Evolutionary conservation across 257 asterid genomes (phyloP).

Genomic region (Primulina huaijiensis): DNA sequence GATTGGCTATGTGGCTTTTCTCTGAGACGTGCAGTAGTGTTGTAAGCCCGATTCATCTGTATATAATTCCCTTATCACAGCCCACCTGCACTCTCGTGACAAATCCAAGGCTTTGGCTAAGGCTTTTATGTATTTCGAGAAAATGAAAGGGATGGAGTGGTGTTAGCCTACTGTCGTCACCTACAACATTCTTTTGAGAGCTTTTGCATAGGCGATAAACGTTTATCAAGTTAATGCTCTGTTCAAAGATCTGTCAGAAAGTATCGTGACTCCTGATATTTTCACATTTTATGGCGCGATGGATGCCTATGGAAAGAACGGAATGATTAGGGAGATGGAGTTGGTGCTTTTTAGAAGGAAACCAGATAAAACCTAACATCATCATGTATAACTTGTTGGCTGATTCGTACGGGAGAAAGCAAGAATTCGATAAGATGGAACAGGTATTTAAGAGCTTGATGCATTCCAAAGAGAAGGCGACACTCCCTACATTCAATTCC

Average conservation of each 20-base stretch:
- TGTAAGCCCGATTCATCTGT: conserved; percentile 92
- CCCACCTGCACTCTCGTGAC: conserved; percentile 86
- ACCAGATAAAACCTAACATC: conserved; percentile 68
- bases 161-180: conserved; percentile 79
- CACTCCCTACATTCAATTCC: conserved; percentile 81
- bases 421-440: conserved; percentile 93
- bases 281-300: conserved; percentile 87
- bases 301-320: conserved; percentile 94
- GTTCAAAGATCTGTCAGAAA: conserved; percentile 71
- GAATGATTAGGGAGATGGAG: conserved; percentile 92
- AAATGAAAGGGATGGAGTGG: conserved; percentile 86
- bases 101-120: conserved; percentile 76
- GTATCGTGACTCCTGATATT: conserved; percentile 65
- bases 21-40: conserved; percentile 95
- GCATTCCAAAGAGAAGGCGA: conserved; percentile 77
- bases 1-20: conserved; percentile 99
- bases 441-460: conserved; percentile 79
- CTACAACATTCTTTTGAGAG: conserved; percentile 85
- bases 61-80: conserved; percentile 81
- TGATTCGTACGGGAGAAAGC: conserved; percentile 86
- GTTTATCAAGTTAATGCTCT: conserved; percentile 64
- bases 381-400: conserved; percentile 79
- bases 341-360: conserved; percentile 64
- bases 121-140: conserved; percentile 71
- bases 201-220: conserved; percentile 75